Conservation (phyloP, 805 yeast species). For the Wickerhamiella siamensis region DNA sequence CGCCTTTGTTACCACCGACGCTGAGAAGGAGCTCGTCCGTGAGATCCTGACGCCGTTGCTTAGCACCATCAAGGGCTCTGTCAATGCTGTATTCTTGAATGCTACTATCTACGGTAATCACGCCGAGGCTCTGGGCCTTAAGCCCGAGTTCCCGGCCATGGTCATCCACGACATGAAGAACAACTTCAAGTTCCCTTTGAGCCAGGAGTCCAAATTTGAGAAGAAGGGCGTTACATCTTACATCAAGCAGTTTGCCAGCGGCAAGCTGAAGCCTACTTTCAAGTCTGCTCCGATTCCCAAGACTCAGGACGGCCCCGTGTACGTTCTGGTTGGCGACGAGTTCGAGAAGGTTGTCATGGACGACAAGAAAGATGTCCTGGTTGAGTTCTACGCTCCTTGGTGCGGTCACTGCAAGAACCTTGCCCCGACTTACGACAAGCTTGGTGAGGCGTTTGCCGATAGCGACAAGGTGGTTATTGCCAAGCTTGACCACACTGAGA, state of each 20-base stretch:
- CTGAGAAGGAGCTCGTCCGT: slow-evolving; percentile 45
- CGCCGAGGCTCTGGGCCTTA: slow-evolving; percentile 74
- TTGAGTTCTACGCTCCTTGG: slow-evolving; percentile 76
- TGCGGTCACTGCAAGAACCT: slow-evolving; percentile 91
- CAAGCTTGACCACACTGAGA: slow-evolving; percentile 75
- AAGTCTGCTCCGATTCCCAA: slow-evolving; percentile 83
- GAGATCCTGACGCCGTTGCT: slow-evolving; percentile 47
- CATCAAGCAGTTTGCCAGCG: slow-evolving; percentile 47
- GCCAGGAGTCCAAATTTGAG: slow-evolving; percentile 42
- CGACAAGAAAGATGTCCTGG: slow-evolving; percentile 57
- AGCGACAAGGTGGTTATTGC: slow-evolving; percentile 56
- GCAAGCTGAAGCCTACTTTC: slow-evolving; percentile 53
- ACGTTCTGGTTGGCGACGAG: slow-evolving; percentile 68
- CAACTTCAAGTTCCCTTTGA: slow-evolving; percentile 65
- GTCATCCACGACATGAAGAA: slow-evolving; percentile 60
- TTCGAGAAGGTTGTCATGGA: slow-evolving; percentile 55
- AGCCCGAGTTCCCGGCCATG: slow-evolving; percentile 68
- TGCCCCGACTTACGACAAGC: slow-evolving; percentile 78
- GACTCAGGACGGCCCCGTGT: slow-evolving; percentile 54
- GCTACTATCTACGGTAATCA: slow-evolving; percentile 71
- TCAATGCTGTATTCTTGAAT: slow-evolving; percentile 81
- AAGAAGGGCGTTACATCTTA: slow-evolving; percentile 43
- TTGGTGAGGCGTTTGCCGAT: slow-evolving; percentile 51
- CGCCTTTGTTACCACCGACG: slow-evolving; percentile 62
- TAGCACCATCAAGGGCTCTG: slow-evolving; percentile 58